These are phyloP conservation scores for Globisporangium perplexum DNA, from an alignment of 352 stramenopile genomes.

Conservation along the genomic window DNA sequence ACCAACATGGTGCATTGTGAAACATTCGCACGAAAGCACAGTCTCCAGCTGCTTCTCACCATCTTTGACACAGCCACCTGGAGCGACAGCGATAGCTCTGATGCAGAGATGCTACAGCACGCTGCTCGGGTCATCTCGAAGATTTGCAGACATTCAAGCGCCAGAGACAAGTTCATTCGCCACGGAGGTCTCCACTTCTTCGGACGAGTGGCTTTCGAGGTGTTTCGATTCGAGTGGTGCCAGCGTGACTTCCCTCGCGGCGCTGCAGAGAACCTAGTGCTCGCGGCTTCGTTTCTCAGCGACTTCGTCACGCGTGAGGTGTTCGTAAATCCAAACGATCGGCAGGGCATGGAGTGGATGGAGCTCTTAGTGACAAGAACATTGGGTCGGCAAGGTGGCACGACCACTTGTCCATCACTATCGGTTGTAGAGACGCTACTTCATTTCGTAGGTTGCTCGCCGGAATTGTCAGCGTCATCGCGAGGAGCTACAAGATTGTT, in stretches of 20 bases:
- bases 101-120: conserved; percentile 16
- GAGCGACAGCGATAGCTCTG: conserved; percentile 5
- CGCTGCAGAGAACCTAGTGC: conserved; percentile 21
- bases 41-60: conserved; percentile 7
- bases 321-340: conserved; percentile 4
- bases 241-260: background rate
- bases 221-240: conserved; percentile 4
- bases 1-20: conserved; percentile 26
- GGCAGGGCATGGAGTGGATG: conserved; percentile 4
- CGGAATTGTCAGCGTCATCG: background rate
- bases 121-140: conserved; percentile 22
- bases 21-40: conserved; percentile 20
- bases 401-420: background rate
- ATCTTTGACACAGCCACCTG: conserved; percentile 3
- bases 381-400: background rate
- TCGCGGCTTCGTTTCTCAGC: conserved; percentile 23
- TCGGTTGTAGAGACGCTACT: conserved; percentile 6
- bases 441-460: conserved; percentile 4
- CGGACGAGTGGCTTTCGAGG: conserved; percentile 14
- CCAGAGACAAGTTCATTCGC: conserved; percentile 18
- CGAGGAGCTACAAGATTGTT: background rate
- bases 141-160: conserved; percentile 12
- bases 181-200: conserved; percentile 21
- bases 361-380: conserved; percentile 1
- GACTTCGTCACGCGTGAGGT: conserved; percentile 8